Evolutionary conservation across 140 eudicot species (phyloP).

Genomic region (Erigeron philadelphicus): DNA sequence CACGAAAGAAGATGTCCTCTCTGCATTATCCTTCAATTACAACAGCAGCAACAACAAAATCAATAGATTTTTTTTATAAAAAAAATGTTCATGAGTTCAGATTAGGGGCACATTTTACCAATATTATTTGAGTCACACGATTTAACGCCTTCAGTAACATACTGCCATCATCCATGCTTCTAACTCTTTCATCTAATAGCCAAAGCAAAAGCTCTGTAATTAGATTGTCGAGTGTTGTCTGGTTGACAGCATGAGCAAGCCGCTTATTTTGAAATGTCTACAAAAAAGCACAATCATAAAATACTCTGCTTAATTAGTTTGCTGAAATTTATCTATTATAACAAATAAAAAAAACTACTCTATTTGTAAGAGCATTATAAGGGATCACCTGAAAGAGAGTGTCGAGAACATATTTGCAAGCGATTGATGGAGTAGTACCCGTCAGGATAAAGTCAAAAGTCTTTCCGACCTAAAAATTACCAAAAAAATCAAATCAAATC

Average conservation of each 20-base stretch:
- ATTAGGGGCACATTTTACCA: conserved; percentile 32
- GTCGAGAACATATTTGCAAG: conserved; percentile 95
- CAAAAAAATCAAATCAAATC: background rate
- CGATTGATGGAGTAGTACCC: conserved; percentile 92
- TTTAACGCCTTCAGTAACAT: conserved; percentile 89
- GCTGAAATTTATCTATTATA: no score
- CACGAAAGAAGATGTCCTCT: conserved; percentile 83
- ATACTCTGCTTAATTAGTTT: conserved; percentile 5
- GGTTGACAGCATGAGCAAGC: conserved; percentile 91
- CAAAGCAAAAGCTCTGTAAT: conserved; percentile 96
- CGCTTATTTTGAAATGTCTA: conserved; percentile 92
- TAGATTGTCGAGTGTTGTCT: conserved; percentile 76
- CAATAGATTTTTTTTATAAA: conserved; percentile 6
- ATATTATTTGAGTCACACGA: no score
- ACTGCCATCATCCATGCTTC: conserved; percentile 95
- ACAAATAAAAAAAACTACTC: no score
- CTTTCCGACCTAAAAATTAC: conserved; percentile 70
- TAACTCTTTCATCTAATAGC: conserved; percentile 99
- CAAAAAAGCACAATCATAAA: conserved; percentile 22
- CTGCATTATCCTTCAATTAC: conserved; percentile 79
- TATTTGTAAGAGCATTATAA: background rate
- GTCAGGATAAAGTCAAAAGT: conserved; percentile 82
- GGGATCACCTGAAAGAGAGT: conserved; percentile 85
- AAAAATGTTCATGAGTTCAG: background rate
- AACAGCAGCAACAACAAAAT: background rate